phyloP scores from a whole-genome alignment of 495 filamentous ascomycete species.

The Chaetomidium leptoderma region DNA sequence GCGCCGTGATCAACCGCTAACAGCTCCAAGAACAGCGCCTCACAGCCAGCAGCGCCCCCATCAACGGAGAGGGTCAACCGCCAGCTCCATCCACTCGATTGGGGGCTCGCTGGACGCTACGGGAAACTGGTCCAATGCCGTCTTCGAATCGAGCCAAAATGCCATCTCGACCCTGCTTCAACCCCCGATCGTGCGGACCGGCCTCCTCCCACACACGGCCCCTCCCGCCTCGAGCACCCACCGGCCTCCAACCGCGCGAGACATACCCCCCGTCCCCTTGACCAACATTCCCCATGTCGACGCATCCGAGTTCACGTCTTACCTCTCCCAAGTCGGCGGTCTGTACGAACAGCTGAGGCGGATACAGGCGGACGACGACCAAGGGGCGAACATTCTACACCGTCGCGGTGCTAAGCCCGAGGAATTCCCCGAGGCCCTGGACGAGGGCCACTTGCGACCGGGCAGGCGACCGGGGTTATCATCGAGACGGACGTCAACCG shows the following conservation, averaged over 20 bases:
- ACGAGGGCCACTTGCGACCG: constrained; percentile 45
- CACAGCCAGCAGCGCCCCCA: constrained; percentile 25
- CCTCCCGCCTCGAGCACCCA: constrained; percentile 62
- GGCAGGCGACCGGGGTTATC: constrained; percentile 38
- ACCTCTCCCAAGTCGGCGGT: constrained; percentile 74
- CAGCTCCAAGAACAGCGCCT: constrained; percentile 27
- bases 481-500: constrained; percentile 43
- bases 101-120: constrained; percentile 67
- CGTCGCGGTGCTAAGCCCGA: constrained; percentile 46
- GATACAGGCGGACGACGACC: constrained; percentile 64
- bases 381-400: constrained; percentile 43
- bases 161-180: constrained; percentile 93
- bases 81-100: constrained; percentile 81
- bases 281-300: constrained; percentile 87
- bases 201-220: constrained; percentile 68
- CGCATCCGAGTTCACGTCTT: constrained; percentile 70
- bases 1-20: constrained; percentile 24
- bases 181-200: constrained; percentile 83
- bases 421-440: constrained; percentile 44
- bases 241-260: constrained; percentile 78
- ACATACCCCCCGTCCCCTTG: constrained; percentile 91
- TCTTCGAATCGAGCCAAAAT: constrained; percentile 78
- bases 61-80: constrained; percentile 68
- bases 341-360: constrained; percentile 79
- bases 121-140: constrained; percentile 52